These are phyloP conservation scores for Remersonia thermophila DNA, from an alignment of 2,329 filamentous ascomycete genomes.

Conservation along the genomic window DNA sequence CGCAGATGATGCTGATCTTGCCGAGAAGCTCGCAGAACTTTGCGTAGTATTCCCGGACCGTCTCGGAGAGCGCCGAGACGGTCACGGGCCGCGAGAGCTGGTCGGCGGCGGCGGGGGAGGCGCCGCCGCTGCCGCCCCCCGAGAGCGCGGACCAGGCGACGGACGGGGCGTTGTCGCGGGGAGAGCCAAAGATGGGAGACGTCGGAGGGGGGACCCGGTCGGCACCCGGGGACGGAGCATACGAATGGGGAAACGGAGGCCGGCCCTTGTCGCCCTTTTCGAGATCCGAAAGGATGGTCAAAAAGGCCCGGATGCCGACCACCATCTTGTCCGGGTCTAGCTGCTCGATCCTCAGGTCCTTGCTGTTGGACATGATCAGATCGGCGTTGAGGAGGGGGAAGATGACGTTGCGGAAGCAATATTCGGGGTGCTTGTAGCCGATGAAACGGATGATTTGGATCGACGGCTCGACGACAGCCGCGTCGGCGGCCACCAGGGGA, in stretches of 20 bases:
- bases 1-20: constrained; percentile 91
- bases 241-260: constrained; percentile 75
- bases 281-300: constrained; percentile 84
- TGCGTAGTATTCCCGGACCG: constrained; percentile 71
- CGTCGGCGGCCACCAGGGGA: constrained; percentile 70
- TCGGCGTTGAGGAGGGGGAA: constrained; percentile 92
- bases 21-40: constrained; percentile 91
- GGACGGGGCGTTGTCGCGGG: constrained; percentile 18
- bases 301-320: constrained; percentile 88
- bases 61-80: constrained; percentile 55
- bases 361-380: constrained; percentile 57
- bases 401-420: constrained; percentile 86
- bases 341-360: constrained; percentile 77
- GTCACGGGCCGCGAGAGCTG: constrained; percentile 53
- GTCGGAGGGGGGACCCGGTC: constrained; percentile 33
- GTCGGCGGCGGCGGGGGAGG: constrained; percentile 26
- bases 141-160: constrained; percentile 18
- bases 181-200: constrained; percentile 37
- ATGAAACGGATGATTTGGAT: constrained; percentile 92
- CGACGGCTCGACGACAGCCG: constrained; percentile 72
- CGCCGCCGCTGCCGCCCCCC: constrained; percentile 27
- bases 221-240: constrained; percentile 26
- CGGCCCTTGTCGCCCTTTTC: constrained; percentile 67
- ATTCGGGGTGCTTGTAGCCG: constrained; percentile 84
- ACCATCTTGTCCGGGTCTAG: constrained; percentile 94